These are phyloP conservation scores for Stemphylium lycopersici DNA, from an alignment of 2,329 filamentous ascomycete genomes.

Conservation along the genomic window DNA sequence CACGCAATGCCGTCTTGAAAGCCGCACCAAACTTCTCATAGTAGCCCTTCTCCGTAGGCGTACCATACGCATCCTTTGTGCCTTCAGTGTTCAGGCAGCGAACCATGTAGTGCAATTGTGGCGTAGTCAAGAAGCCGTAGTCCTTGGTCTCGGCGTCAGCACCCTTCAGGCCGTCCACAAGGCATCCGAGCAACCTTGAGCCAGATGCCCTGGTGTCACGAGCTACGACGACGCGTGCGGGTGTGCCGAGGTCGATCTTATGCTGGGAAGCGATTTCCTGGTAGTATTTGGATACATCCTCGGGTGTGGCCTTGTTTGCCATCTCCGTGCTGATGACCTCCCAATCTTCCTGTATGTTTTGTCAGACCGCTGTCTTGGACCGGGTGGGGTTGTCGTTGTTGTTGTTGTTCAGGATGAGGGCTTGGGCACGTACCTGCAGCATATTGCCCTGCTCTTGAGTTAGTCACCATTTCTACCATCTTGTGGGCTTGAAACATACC, in stretches of 20 bases:
- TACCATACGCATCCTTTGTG: slow-evolving; percentile 84
- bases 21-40: slow-evolving; percentile 89
- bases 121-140: slow-evolving; percentile 91
- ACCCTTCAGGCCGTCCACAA: slow-evolving; percentile 79
- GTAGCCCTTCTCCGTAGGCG: slow-evolving; percentile 88
- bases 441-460: slow-evolving; percentile 75
- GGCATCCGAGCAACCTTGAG: slow-evolving; percentile 77
- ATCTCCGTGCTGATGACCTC: slow-evolving; percentile 86
- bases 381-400: too few species aligned
- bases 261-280: slow-evolving; percentile 65
- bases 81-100: slow-evolving; percentile 93
- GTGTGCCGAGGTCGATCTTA: slow-evolving; percentile 69
- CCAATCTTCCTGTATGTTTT: slow-evolving; percentile 70
- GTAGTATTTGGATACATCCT: slow-evolving; percentile 78
- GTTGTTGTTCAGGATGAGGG: too few species aligned
- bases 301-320: slow-evolving; percentile 80
- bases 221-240: slow-evolving; percentile 84
- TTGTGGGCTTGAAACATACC: slow-evolving; percentile 52
- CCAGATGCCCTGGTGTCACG: slow-evolving; percentile 94
- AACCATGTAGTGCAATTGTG: slow-evolving; percentile 96
- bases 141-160: slow-evolving; percentile 77
- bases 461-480: slow-evolving; percentile 13
- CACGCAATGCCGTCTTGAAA: slow-evolving; percentile 81
- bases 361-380: slow-evolving; percentile 11
- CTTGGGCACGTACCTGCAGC: slow-evolving; percentile 62